These are phyloP conservation scores for Phytomonas sp. DNA, from an alignment of 208 protist genomes.

Conservation along the genomic window DNA sequence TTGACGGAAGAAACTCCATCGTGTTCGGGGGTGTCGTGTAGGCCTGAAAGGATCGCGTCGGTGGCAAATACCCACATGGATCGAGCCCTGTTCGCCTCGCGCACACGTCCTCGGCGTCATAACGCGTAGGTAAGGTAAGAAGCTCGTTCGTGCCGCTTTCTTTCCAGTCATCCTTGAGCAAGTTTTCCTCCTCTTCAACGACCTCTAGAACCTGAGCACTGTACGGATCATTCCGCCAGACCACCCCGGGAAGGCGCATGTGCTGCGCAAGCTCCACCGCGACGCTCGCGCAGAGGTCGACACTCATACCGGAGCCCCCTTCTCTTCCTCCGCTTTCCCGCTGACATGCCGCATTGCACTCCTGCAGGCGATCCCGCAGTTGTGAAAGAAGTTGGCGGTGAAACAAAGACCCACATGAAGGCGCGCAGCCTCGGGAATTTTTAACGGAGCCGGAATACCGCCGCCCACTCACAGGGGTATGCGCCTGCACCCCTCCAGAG, in stretches of 20 bases:
- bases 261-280: constrained; percentile 15
- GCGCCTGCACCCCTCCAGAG: not conserved
- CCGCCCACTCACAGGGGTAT: not conserved
- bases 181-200: not conserved
- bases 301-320: constrained; percentile 9
- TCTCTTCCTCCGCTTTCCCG: not conserved
- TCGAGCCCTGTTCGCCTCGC: not conserved
- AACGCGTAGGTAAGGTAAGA: not conserved
- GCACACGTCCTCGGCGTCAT: not conserved
- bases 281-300: not conserved
- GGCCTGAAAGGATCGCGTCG: not conserved
- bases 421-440: constrained; percentile 2
- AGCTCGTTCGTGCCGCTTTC: not conserved
- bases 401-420: not conserved
- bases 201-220: constrained; percentile 27
- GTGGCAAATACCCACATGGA: not conserved
- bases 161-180: not conserved
- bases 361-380: constrained; percentile 6
- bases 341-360: constrained; percentile 2
- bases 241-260: constrained; percentile 27
- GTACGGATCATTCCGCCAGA: constrained; percentile 73
- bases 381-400: constrained; percentile 6
- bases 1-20: not conserved
- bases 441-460: not conserved
- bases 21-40: not conserved